Base-by-base conservation (phyloP, 164 flowering plant genomes). In the Santalum album region DNA sequence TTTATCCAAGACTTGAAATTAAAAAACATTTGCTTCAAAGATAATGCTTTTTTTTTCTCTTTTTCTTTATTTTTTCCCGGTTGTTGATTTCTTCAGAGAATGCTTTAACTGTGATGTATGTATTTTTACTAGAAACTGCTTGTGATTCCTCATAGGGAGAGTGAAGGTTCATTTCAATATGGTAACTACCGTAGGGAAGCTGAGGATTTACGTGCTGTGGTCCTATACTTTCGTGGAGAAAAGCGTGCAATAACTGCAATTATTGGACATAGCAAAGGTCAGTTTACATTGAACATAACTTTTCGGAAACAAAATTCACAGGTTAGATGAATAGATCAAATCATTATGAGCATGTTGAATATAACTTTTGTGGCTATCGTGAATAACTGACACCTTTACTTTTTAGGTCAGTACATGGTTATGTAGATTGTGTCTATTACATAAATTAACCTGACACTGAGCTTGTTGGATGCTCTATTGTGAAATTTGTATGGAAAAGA, bases 181-280 rank as follows among this genome's bases (percentile, higher is more conserved):
- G 95, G 95, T 19, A 78, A 82, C 65, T 84, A 82, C 50, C 59
- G 60, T 29, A 67, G 81, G 64, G 95, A 87, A 66, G 74, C 73
- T 44, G 85, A 79, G 43, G 95, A 87, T 62, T 59, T 87, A 56
- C 84, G 55, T 52, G 65, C 77, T 39, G 85, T 84, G 16, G 70
- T 87, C 24, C 63, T 66, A 63, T 60, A 77, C 50, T 82, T 87
- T 46, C 60, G 34, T 12, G 44, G 53, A 22, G 47, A 59, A 56
- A 58, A 75, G n/a, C 79, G 69, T 35, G 49, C n/a, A 11, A 57
- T 79, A 21, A 53, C 36, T 58, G 82, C 83, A 36, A 53, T 87
- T 54, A 40, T 87, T 65, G 95, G 95, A 27, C 95, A 87, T 56
- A 84, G 95, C 61, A 87, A 87, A 80, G 95, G 91, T 81, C 39